Base-by-base conservation (phyloP, 2,329 filamentous ascomycete genomes). In the Diaporthe aspalathi region DNA sequence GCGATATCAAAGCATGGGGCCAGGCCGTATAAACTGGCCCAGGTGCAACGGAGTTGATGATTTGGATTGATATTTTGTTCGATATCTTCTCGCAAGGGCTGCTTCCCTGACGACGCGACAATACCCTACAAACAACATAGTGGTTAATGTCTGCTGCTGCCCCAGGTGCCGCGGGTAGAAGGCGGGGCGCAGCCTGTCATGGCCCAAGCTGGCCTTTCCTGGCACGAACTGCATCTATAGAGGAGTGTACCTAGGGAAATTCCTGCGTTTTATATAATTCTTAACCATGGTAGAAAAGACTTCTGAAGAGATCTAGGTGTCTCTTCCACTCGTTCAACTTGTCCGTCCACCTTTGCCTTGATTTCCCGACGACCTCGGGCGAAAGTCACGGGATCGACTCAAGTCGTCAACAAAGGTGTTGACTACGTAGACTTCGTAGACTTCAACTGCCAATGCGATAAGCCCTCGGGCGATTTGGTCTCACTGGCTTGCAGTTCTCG, bases 201-300 rank as follows among this genome's bases (percentile, higher is more conserved):
- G 70, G 50, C 70, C 63, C 63, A 62, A 47, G n/a, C 47, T 40
- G 45, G 43, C 43, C 67, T 29, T 52, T 50, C 43, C 45, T 60
- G 67, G 53, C 67, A 68, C 35, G 50, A 56, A 60, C 54, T 65
- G 67, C 50, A 57, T 72, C 68, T 60, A 72, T 65, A 72, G 70
- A 72, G 40, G 32, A 62, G 70, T 70, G 67, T 72, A 65, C 60
- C 54, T 57, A 50, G 70, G 70, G 56, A 63, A 66, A 69, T 69
- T 57, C 32, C 63, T 72, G 40, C 56, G 52, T 72, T 56, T 68
- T 63, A 69, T 70, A 70, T 72, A 72, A 72, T 72, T 69, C 22
- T 69, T 72, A 70, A 68, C 70, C 70, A 72, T 70, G 70, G 67
- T 66, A 72, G 52, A 72, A 65, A 66, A 32, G 62, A 66, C 45